phyloP scores from a whole-genome alignment of 208 protist genomes.

The Crithidia bombi region DNA sequence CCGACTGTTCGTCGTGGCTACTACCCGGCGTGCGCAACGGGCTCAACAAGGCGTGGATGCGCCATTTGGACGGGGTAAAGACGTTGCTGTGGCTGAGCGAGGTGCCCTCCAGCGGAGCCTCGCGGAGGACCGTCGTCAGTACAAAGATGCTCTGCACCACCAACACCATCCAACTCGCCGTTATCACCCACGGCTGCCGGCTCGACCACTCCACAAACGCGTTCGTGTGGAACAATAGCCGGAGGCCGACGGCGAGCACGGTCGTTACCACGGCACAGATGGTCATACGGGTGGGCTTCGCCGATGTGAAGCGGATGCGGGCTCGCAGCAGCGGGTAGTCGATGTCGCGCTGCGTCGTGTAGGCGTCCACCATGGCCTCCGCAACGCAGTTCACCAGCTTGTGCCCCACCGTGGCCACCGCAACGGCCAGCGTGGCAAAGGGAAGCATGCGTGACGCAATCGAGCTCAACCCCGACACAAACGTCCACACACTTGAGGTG shows the following conservation, averaged over 20 bases:
- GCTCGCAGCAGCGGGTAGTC: conserved; percentile 81
- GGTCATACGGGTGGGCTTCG: conserved; percentile 46
- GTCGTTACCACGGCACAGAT: conserved; percentile 49
- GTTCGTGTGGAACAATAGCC: conserved; percentile 56
- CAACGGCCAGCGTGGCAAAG: conserved; percentile 64
- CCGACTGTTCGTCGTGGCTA: background rate
- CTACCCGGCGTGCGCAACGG: conserved; percentile 3
- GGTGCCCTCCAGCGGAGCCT: conserved; percentile 10
- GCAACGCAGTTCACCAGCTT: conserved; percentile 77
- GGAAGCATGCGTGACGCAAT: conserved; percentile 66
- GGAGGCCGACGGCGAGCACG: conserved; percentile 28
- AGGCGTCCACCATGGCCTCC: conserved; percentile 82
- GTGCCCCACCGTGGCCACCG: conserved; percentile 68
- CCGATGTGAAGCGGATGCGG: conserved; percentile 58
- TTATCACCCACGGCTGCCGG: conserved; percentile 40
- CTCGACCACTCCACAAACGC: conserved; percentile 46
- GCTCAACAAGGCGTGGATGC: background rate
- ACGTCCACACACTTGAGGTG: conserved; percentile 52
- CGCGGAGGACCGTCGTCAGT: conserved; percentile 26
- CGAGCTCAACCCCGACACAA: conserved; percentile 58
- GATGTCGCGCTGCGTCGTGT: conserved; percentile 54
- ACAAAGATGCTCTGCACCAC: conserved; percentile 35
- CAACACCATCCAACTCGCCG: conserved; percentile 23
- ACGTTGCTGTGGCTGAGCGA: conserved; percentile 7
- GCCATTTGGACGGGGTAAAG: background rate